Base-by-base conservation (phyloP, 208 protist species). In the Acanthamoeba divionensis region DNA sequence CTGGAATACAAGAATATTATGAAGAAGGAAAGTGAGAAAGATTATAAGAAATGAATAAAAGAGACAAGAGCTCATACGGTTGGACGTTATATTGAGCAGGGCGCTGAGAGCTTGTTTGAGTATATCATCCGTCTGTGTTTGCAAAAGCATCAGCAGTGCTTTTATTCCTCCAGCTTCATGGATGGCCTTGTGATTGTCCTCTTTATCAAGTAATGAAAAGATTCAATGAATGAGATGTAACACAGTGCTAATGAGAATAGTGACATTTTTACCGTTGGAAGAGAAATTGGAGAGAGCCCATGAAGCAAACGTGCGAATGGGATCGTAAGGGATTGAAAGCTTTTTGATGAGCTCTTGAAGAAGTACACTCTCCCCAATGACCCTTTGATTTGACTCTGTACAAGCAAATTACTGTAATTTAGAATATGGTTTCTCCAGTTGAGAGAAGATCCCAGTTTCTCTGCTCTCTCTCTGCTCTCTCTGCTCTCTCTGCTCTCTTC, bases 211-310 rank as follows among this genome's bases (percentile, higher is more conserved):
- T 44, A 21, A 63, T 29, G 26, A 24, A 29, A 41, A 41, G 36
- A 41, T 41, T 41, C 36, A 41, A 41, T 5, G n/a, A n/a, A n/a
- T 41, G 36, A 41, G 36, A 6, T 41, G 36, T 41, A n/a, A n/a
- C n/a, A n/a, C n/a, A n/a, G 36, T 41, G 36, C 36, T 41, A 5
- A 38, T 2, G 2, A 31, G 3, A 44, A 29, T 31, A 29, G 50
- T 31, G 21, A 38, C 1, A 33, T 66, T n/a, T 21, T 8, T 31
- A 85, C 75, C 75, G 29, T 65, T 85, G 26, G 75, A 57, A 44
- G 75, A 85, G 50, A 85, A 85, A 55, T 85, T 85, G 45, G 75
- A 85, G 33, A 85, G 75, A 18, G 75, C 75, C 75, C 75, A 85
- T 3, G 75, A 47, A 15, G 75, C 75, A 55, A 66, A 85, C 31